phyloP scores from a whole-genome alignment of 2,329 filamentous ascomycete genomes.

The Lasiodiplodia citricola region DNA sequence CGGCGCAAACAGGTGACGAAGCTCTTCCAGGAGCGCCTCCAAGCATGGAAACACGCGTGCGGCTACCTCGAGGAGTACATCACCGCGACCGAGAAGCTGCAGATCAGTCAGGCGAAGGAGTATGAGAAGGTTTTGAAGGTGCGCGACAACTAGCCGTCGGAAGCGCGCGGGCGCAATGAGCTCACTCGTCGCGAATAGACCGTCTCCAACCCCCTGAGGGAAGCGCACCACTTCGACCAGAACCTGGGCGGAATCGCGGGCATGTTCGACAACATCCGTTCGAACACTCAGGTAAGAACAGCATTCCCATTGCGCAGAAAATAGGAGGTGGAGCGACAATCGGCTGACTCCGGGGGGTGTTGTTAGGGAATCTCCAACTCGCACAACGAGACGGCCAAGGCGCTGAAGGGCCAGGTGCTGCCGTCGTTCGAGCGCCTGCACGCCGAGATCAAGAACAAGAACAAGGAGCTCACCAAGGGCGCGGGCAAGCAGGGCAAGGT shows the following conservation, averaged over 20 bases:
- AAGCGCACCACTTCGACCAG: conserved; percentile 93
- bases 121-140: conserved; percentile 94
- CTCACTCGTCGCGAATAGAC: conserved; percentile 58
- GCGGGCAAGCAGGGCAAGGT: conserved; percentile 85
- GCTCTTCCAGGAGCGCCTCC: conserved; percentile 83
- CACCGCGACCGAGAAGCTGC: conserved; percentile 80
- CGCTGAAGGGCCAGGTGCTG: conserved; percentile 81
- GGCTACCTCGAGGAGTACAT: conserved; percentile 92
- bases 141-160: conserved; percentile 24
- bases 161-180: background rate
- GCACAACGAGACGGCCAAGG: conserved; percentile 90
- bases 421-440: conserved; percentile 90
- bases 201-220: conserved; percentile 81
- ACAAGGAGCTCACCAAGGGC: conserved; percentile 83
- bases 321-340: background rate
- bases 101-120: conserved; percentile 86
- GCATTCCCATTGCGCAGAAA: conserved; percentile 19
- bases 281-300: conserved; percentile 76
- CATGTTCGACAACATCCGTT: conserved; percentile 91
- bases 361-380: conserved; percentile 79
- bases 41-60: conserved; percentile 95
- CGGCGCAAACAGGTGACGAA: conserved; percentile 44
- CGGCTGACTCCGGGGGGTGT: background rate
- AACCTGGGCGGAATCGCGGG: conserved; percentile 84
- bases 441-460: conserved; percentile 95